Conservation (phyloP, 768 basidiomycete genomes). For the Boletus subcaerulescens region DNA sequence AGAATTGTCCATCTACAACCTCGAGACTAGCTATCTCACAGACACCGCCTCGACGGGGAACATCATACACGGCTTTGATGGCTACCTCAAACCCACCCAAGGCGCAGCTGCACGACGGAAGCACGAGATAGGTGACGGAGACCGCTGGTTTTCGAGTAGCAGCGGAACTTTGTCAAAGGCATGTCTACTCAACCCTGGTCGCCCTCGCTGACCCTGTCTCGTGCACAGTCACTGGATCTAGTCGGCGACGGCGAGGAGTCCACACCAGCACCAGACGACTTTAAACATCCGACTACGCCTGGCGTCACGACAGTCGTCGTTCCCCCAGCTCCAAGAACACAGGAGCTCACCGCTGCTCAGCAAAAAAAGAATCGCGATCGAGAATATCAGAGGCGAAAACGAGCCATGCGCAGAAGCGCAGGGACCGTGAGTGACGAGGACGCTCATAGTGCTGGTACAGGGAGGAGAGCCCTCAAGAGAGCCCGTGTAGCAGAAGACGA, state of each 20-base stretch:
- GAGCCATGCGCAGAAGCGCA: slow-evolving; percentile 60
- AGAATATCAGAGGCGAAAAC: slow-evolving; percentile 77
- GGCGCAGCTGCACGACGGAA: slow-evolving; percentile 53
- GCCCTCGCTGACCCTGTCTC: slow-evolving; percentile 6
- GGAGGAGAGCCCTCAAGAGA: slow-evolving; percentile 66
- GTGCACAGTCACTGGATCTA: slow-evolving; percentile 70
- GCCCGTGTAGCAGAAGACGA: slow-evolving; percentile 68
- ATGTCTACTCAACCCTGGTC: slow-evolving; percentile 5
- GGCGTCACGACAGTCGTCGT: slow-evolving; percentile 76
- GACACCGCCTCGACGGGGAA: slow-evolving; percentile 85
- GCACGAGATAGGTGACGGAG: slow-evolving; percentile 72
- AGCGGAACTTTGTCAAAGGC: slow-evolving; percentile 77
- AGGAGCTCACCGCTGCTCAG: slow-evolving; percentile 68
- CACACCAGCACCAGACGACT: slow-evolving; percentile 62
- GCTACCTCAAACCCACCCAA: slow-evolving; percentile 74
- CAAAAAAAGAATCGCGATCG: slow-evolving; percentile 77
- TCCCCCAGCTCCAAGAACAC: slow-evolving; percentile 65
- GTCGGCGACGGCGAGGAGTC: slow-evolving; percentile 66
- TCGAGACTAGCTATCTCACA: slow-evolving; percentile 72
- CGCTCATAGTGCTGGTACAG: slow-evolving; percentile 40
- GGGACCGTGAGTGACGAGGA: slow-evolving; percentile 77
- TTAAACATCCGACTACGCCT: slow-evolving; percentile 62
- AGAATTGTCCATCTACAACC: slow-evolving; percentile 74
- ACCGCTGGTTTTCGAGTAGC: slow-evolving; percentile 80
- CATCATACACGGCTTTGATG: slow-evolving; percentile 84